Conservation (phyloP, 768 basidiomycete species). For the Russula olivacea region DNA sequence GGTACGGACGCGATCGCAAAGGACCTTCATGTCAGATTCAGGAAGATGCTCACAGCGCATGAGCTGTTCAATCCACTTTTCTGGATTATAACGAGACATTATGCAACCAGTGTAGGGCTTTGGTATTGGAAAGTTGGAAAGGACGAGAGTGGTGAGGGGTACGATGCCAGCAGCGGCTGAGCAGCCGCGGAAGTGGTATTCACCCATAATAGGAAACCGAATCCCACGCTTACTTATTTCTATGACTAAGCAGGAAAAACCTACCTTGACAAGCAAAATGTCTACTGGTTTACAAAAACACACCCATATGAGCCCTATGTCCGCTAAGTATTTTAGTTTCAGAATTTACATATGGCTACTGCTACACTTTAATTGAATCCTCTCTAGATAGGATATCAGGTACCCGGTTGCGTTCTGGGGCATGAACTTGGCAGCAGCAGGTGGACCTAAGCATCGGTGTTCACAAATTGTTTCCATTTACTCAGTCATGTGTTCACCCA, state of each 20-base stretch:
- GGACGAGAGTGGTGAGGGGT: no score
- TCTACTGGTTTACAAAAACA: no score
- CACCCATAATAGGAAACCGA: neutral
- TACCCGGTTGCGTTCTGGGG: no score
- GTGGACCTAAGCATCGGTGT: no score
- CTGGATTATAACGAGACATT: slow-evolving; percentile 39
- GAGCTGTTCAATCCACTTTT: slow-evolving; percentile 86
- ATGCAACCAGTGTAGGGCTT: neutral
- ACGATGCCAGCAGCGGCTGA: neutral
- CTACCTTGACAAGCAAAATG: no score
- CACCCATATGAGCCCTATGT: no score
- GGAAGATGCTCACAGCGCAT: slow-evolving; percentile 81
- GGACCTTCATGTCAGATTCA: slow-evolving; percentile 87
- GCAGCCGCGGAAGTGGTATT: neutral
- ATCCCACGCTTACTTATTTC: neutral
- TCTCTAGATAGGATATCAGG: no score
- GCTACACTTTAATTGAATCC: no score
- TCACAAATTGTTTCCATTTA: neutral
- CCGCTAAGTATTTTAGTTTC: no score
- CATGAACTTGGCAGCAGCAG: no score
- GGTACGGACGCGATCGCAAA: slow-evolving; percentile 84
- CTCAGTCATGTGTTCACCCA: neutral
- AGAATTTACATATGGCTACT: no score
- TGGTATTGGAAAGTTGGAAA: no score
- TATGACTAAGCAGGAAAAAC: neutral